Evolutionary conservation across 805 yeast species (phyloP).

Genomic region (Candida berthetii): DNA sequence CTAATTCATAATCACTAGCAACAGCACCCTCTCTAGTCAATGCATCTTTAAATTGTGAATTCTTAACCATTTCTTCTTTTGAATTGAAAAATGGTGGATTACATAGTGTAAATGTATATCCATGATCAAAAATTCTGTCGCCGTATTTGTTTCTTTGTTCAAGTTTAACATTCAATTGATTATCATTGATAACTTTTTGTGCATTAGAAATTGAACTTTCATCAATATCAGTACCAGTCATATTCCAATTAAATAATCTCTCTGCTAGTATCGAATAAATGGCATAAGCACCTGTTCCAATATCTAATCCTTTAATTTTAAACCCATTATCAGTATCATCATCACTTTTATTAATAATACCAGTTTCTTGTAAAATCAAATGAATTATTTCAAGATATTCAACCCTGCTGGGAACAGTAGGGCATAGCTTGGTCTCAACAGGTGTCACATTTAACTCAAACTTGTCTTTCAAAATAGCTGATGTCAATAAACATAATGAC

Average conservation of each 20-base stretch:
- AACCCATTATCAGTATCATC: background rate
- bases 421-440: constrained; percentile 9
- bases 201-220: constrained; percentile 25
- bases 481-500: constrained; percentile 8
- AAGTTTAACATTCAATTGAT: constrained; percentile 14
- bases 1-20: constrained; percentile 31
- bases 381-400: constrained; percentile 6
- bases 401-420: constrained; percentile 12
- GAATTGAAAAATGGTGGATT: constrained; percentile 48
- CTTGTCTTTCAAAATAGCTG: constrained; percentile 6
- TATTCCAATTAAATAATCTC: constrained; percentile 17
- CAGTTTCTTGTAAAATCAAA: constrained; percentile 7
- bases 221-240: constrained; percentile 39
- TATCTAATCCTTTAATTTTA: constrained; percentile 29
- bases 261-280: constrained; percentile 38
- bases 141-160: constrained; percentile 1
- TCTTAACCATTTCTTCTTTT: constrained; percentile 22
- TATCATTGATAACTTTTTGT: constrained; percentile 17
- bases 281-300: constrained; percentile 45
- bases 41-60: constrained; percentile 17
- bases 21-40: constrained; percentile 16
- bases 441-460: constrained; percentile 4
- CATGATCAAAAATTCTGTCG: constrained; percentile 11
- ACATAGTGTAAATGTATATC: constrained; percentile 32
- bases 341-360: no score